Conservation (phyloP, 2,329 filamentous ascomycete genomes). For the Esteya vermicola region DNA sequence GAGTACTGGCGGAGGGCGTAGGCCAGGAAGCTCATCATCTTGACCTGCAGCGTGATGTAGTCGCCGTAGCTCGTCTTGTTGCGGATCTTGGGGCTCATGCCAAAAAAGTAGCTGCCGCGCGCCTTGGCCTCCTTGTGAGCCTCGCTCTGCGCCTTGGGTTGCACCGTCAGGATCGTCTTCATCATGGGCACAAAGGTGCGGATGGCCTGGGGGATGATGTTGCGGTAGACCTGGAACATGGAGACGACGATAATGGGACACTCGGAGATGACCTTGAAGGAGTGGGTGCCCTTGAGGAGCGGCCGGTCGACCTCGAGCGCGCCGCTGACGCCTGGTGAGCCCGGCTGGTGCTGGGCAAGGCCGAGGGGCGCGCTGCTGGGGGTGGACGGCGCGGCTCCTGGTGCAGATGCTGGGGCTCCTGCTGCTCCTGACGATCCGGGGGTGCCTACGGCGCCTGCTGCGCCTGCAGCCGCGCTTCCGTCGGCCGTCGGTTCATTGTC, state of each 20-base stretch:
- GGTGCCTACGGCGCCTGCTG: background rate
- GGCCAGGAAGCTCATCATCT: constrained; percentile 97
- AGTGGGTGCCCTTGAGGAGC: constrained; percentile 87
- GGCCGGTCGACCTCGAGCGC: constrained; percentile 70
- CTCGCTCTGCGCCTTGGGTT: constrained; percentile 85
- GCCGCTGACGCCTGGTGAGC: constrained; percentile 75
- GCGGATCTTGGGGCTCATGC: constrained; percentile 85
- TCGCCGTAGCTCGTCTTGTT: constrained; percentile 91
- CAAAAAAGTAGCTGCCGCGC: constrained; percentile 73
- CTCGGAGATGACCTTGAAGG: constrained; percentile 95
- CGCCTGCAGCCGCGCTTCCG: background rate
- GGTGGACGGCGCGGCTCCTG: constrained; percentile 47
- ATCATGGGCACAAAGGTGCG: constrained; percentile 88
- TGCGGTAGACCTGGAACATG: constrained; percentile 86
- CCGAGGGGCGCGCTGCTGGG: constrained; percentile 51
- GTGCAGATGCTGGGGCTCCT: background rate
- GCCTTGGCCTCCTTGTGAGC: constrained; percentile 75
- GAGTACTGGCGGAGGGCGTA: constrained; percentile 84
- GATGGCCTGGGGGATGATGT: constrained; percentile 68
- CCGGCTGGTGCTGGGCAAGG: constrained; percentile 59
- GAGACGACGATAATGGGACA: constrained; percentile 98
- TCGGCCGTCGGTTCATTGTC: constrained; percentile 58
- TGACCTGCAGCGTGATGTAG: constrained; percentile 94
- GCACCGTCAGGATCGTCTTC: constrained; percentile 73
- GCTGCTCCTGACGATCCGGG: background rate